Conservation (phyloP, 2,329 filamentous ascomycete species). For the Fusarium sp. region DNA sequence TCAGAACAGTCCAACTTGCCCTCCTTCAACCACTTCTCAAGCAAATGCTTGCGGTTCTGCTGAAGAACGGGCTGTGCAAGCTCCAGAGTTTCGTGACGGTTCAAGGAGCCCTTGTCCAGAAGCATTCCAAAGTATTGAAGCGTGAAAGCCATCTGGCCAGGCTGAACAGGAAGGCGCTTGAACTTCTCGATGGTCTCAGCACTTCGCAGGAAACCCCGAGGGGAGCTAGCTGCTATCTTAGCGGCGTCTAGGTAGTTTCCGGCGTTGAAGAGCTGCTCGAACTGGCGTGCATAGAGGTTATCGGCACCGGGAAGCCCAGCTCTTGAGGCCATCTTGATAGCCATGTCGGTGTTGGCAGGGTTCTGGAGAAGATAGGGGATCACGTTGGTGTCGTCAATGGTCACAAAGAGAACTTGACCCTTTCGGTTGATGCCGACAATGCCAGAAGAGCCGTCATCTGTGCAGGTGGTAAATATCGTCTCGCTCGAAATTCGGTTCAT, state of each 20-base stretch:
- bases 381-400: conserved; percentile 89
- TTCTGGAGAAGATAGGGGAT: conserved; percentile 97
- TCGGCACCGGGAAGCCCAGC: conserved; percentile 95
- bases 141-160: conserved; percentile 91
- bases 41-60: conserved; percentile 92
- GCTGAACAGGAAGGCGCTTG: conserved; percentile 84
- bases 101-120: conserved; percentile 92
- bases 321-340: conserved; percentile 95
- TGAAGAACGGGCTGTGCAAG: conserved; percentile 90
- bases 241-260: conserved; percentile 90
- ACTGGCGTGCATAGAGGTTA: conserved; percentile 90
- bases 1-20: conserved; percentile 97
- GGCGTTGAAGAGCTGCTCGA: conserved; percentile 84
- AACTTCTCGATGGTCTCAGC: conserved; percentile 96
- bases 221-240: conserved; percentile 96
- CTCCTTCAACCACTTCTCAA: conserved; percentile 98
- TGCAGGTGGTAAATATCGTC: conserved; percentile 95
- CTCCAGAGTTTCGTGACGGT: conserved; percentile 93
- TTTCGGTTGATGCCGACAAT: conserved; percentile 97
- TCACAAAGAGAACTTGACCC: conserved; percentile 94
- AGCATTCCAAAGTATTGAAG: conserved; percentile 98
- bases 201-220: conserved; percentile 93
- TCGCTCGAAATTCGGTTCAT: conserved; percentile 99
- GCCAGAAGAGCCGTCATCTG: conserved; percentile 85
- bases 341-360: conserved; percentile 91